Base-by-base conservation (phyloP, 208 protist genomes). In the Leishmania turanica region DNA sequence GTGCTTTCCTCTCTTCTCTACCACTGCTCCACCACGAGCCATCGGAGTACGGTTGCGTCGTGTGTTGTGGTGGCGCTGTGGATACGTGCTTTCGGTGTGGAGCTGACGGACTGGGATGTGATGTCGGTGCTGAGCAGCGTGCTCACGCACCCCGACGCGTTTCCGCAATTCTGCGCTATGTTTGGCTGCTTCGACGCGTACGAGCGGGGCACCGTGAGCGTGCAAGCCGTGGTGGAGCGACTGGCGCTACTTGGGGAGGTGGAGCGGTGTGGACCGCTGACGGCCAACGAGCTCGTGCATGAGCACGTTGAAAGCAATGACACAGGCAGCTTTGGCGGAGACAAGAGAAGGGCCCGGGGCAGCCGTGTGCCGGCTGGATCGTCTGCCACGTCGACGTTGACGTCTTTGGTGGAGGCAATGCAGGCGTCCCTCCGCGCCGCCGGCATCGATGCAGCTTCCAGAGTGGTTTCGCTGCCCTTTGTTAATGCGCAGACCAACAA, bases 41-140 rank as follows among this genome's bases (percentile, higher is more conserved):
- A 86, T 62, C 66, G 24, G 4, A 84, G 84, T 78, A 81, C 83
- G 19, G 79, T 88, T 4, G 81, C 84, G 7, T 89, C 86, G 34
- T 80, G 88, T 15, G 66, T 96, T 34, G 45, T 98, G 11, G 87
- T 96, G 17, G 88, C 80, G 31, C 53, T 96, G 70, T 98, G 95
- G 93, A 96, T 96, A 42, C 87, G 93, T 7, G 85, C 93, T 2
- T 73, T 96, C 13, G 93, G 93, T 2, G 89, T 86, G 17, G 73
- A 78, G 78, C 86, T 96, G 45, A 84, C 84, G 37, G 92, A 96
- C 76, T 98, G 95, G 95, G 93, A 98, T 81, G 90, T 91, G 62
- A 69, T 93, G 40, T 74, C 85, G 21, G 62, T 94, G 70, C 79
- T 96, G 21, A 78, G 77, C 58, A 75, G 81, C 37, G 72, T 96